Base-by-base conservation (phyloP, 257 asterid species). In the Solanum arcanum region DNA sequence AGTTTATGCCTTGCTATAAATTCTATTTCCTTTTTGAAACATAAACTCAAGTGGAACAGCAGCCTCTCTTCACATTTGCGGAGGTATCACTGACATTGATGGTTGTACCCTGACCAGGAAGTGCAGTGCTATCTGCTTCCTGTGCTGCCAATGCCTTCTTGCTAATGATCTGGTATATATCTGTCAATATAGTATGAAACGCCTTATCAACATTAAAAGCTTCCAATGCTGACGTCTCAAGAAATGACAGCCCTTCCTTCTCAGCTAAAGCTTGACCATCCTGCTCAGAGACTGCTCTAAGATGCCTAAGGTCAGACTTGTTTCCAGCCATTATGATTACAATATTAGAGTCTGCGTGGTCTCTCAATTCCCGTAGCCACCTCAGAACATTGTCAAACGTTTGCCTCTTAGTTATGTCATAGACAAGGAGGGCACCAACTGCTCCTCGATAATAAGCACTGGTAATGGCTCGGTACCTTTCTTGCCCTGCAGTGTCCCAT, bases 401-500 rank as follows among this genome's bases (percentile, higher is more conserved):
- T 88, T 95, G 97, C 91, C 90, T 93, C 90, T 95, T 95, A 15
- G 98, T 95, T 83, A 95, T 94, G 92, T 94, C 97, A 44, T 93
- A 94, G 60, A 95, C 96, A 73, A 95, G 97, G 83, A 95, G 94
- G 41, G 98, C 97, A 20, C 98, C 98, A 9, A 94, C 97, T 56
- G 97, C 96, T 86, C 98, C 97, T 93, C 98, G 91, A 89, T 95
- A 95, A 89, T 94, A 95, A 62, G 98, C 98, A 85, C 98, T 94
- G 46, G 97, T 94, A 62, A 95, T 95, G 8, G 98, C 98, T 31
- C 97, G 92, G 69, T 95, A 95, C 91, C 98, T 91, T 91, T 95
- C 98, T 86, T 95, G 98, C 52, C 97, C 98, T 29, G 98, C 98
- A 44, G 98, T 95, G 90, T 95, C 98, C 97, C 98, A 94, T 76